phyloP scores from a whole-genome alignment of 2,329 filamentous ascomycete species.

The Aspergillus latus region DNA sequence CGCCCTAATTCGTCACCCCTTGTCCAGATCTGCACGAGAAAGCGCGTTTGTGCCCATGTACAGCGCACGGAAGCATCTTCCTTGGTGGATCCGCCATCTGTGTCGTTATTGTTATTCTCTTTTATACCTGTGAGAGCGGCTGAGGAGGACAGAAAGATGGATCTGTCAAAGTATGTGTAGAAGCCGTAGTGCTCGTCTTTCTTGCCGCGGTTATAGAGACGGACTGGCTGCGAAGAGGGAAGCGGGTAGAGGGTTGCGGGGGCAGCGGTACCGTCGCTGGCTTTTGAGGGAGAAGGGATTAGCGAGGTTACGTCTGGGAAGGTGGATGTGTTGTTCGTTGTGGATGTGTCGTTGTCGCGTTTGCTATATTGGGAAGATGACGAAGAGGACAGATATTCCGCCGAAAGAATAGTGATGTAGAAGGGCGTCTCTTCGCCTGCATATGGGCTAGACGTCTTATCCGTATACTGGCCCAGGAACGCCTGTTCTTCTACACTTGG shows the following conservation, averaged over 20 bases:
- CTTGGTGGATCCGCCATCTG: constrained; percentile 51
- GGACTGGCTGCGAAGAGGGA: constrained; percentile 70
- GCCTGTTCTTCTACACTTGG: constrained; percentile 65
- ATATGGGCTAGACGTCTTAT: constrained; percentile 69
- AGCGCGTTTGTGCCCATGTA: constrained; percentile 62
- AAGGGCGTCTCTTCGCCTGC: constrained; percentile 86
- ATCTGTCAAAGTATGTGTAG: constrained; percentile 87
- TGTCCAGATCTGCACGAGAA: constrained; percentile 65
- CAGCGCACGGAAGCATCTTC: constrained; percentile 51
- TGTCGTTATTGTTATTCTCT: constrained; percentile 39
- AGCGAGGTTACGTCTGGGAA: constrained; percentile 51
- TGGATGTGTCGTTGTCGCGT: constrained; percentile 30
- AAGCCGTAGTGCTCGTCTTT: constrained; percentile 88
- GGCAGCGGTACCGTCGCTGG: constrained; percentile 69
- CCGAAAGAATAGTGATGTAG: constrained; percentile 70
- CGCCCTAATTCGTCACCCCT: constrained; percentile 39
- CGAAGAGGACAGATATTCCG: constrained; percentile 24
- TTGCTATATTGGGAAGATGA: constrained; percentile 33
- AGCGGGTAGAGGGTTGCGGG: constrained; percentile 70
- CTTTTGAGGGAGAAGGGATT: constrained; percentile 64
- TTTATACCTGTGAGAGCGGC: constrained; percentile 46
- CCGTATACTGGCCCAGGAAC: constrained; percentile 84
- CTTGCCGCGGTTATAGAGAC: constrained; percentile 79
- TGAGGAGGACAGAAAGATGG: constrained; percentile 72
- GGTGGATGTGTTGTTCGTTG: constrained; percentile 14